Conservation (phyloP, 352 stramenopile species). For the Phytophthora citrophthora region DNA sequence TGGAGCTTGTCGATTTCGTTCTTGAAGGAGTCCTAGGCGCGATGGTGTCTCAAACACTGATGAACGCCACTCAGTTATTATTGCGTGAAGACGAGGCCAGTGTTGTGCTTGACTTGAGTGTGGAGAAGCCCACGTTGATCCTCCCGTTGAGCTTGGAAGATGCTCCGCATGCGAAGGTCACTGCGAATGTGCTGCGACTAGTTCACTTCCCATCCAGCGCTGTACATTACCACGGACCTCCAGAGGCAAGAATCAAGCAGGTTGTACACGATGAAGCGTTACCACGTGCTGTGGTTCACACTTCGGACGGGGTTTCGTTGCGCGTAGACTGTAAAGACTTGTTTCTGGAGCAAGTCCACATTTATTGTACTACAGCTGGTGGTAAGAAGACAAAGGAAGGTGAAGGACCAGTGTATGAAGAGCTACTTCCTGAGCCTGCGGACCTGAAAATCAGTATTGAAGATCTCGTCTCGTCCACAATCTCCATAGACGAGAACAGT, state of each 20-base stretch:
- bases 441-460: slow-evolving; percentile 71
- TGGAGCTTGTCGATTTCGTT: slow-evolving; percentile 84
- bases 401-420: slow-evolving; percentile 32
- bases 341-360: slow-evolving; percentile 58
- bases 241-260: slow-evolving; percentile 40
- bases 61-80: slow-evolving; percentile 75
- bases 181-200: slow-evolving; percentile 58
- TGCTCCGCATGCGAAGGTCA: slow-evolving; percentile 64
- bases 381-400: slow-evolving; percentile 9
- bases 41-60: slow-evolving; percentile 73
- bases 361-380: slow-evolving; percentile 41
- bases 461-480: slow-evolving; percentile 62
- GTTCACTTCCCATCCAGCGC: slow-evolving; percentile 69
- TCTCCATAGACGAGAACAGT: slow-evolving; percentile 34
- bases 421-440: slow-evolving; percentile 46
- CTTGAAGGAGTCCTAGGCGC: slow-evolving; percentile 82
- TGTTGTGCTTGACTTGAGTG: slow-evolving; percentile 57
- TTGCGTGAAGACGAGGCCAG: slow-evolving; percentile 67
- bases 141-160: slow-evolving; percentile 66
- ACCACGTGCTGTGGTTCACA: slow-evolving; percentile 15
- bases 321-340: slow-evolving; percentile 50
- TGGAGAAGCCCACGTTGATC: slow-evolving; percentile 69
- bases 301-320: slow-evolving; percentile 25
- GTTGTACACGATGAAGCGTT: slow-evolving; percentile 36
- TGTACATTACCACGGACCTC: slow-evolving; percentile 48